Base-by-base conservation (phyloP, 2,329 filamentous ascomycete species). In the Lasiodiplodia theobromae region DNA sequence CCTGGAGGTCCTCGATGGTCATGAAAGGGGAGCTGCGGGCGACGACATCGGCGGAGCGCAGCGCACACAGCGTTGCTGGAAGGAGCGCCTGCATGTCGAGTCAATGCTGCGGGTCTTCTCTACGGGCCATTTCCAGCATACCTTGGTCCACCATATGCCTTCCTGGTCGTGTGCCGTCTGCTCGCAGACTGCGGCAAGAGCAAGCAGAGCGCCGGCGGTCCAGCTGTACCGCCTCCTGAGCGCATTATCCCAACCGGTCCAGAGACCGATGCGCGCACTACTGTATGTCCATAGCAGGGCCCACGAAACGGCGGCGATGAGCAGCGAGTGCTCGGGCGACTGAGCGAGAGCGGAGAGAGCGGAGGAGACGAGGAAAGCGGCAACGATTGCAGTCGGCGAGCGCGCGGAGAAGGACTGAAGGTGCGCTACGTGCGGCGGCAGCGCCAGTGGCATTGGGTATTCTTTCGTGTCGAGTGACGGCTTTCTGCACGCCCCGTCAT, bases 101-200 rank as follows among this genome's bases (percentile, higher is more conserved):
- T 66, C 40, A 73, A 56, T 54, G 44, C 34, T n/a, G n/a, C 53
- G 25, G 14, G 53, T 54, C 21, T 28, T 40, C 47, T 37, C 51
- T 49, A 21, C 49, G 66, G 16, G 7, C 2, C 31, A 14, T 12
- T n/a, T 18, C 21, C 5, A 10, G 47, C 28, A 44, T 70, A 84
- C 83, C 80, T 84, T 83, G 25, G 79, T 80, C 76, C 80, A 80
- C 78, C 81, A 80, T n/a, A 82, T 77, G 51, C 79, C 80, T 69
- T 79, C 75, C 64, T 78, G 79, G 70, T 82, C 80, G 71, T 79
- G 78, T n/a, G 81, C 79, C 23, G 77, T 78, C 66, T 82, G 72
- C 70, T 84, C 82, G 74, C 82, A 83, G 47, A 84, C 74, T 49
- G 76, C 75, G 28, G 80, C 76, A 62, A 85, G 71, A 12, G 79